Base-by-base conservation (phyloP, 2,329 filamentous ascomycete species). In the Hortaea werneckii region DNA sequence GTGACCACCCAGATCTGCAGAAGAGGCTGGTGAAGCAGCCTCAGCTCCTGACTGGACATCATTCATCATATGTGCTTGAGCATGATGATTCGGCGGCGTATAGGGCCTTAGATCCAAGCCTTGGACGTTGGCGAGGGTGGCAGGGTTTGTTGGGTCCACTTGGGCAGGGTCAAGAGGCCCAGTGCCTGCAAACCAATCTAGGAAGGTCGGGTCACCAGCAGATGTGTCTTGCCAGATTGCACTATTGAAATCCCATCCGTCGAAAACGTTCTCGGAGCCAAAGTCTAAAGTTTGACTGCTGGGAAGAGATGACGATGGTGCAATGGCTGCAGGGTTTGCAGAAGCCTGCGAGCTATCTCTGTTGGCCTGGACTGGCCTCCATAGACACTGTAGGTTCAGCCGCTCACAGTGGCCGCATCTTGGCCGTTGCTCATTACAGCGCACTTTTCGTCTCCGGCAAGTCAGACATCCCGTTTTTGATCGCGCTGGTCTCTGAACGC, bases 361-460 rank as follows among this genome's bases (percentile, higher is more conserved):
- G 13, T 20, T 20, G 20, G 5, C 37, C 11, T 40, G 20, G 20
- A 20, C 11, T 3, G 43, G n/a, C 63, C 40, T 64, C 73, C 73
- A 76, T 45, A 64, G 61, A 58, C 73, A 76, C 41, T 73, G 65
- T 26, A 76, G 61, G 47, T 70, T 69, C 43, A 75, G 66, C 13
- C 72, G 66, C 54, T 67, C 67, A 57, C 73, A 76, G 54, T 74
- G 72, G 38, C 63, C 68, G 55, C 74, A 76, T 20, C 67, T 55
- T 9, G 73, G 72, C 49, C 68, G 67, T 50, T 69, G 67, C 59
- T 76, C 72, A 54, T 74, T 69, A 57, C 73, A 76, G 50, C 71
- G 69, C 54, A 73, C 73, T 60, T 75, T 75, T 47, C 70, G 66
- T 27, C 70, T 29, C n/a, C 30, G 34, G 20, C 42, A 44, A 8